A percentile compares a stretch with the other conserved stretches of the same genome.
Conservation (phyloP, 768 basidiomycete genomes). For the Jaapia argillacea region DNA sequence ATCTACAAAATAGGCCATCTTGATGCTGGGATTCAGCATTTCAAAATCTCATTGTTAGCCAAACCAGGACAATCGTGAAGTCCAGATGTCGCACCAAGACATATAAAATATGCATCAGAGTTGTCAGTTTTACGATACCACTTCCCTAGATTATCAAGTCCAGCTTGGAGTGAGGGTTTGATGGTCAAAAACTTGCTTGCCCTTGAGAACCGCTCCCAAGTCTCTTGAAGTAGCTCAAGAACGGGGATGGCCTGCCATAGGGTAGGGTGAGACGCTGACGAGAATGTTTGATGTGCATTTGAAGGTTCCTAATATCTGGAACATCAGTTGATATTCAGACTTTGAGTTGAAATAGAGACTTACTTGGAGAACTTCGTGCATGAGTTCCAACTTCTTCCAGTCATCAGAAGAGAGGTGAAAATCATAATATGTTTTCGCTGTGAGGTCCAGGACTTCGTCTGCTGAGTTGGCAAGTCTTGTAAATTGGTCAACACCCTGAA, state of each 20-base stretch:
- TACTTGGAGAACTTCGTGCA: background rate
- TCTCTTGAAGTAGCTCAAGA: background rate
- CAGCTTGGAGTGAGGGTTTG: background rate
- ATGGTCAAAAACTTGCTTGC: background rate
- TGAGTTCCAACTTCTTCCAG: background rate
- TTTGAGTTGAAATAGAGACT: background rate
- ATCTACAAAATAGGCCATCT: background rate
- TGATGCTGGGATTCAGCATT: background rate
- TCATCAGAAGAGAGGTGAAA: background rate
- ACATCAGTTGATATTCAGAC: background rate
- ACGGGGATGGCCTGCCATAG: background rate
- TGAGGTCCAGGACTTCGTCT: background rate
- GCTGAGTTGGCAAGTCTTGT: background rate
- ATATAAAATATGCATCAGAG: background rate
- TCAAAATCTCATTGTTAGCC: background rate
- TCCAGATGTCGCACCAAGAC: background rate
- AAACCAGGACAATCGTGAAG: background rate
- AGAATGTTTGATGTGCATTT: constrained; percentile 2
- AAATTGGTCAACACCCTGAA: background rate
- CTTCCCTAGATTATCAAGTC: background rate
- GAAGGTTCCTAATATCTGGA: too few relatives aligned
- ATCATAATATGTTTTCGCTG: background rate
- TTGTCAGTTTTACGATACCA: constrained; percentile 1
- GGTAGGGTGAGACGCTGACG: background rate
- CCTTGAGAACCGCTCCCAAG: background rate